phyloP scores from a whole-genome alignment of 148 eudicot species.

The Persicaria tinctoria region DNA sequence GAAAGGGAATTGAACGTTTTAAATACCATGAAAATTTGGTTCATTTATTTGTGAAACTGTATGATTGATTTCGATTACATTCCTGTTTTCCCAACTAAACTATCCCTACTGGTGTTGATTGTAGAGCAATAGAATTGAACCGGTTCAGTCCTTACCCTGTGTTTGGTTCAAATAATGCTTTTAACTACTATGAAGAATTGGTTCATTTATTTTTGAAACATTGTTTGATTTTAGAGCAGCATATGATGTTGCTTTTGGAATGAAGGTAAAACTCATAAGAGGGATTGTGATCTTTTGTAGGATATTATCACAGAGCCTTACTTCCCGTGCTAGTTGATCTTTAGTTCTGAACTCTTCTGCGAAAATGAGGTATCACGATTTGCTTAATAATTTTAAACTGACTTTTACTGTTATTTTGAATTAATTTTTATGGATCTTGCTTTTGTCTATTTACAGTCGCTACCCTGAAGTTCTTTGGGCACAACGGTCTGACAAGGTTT shows the following conservation, averaged over 20 bases:
- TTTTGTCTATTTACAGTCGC: conserved; percentile 35
- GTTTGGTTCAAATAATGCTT: too few relatives aligned
- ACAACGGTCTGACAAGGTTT: conserved; percentile 65
- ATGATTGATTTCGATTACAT: too few relatives aligned
- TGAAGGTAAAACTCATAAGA: not conserved
- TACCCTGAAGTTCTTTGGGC: conserved; percentile 87
- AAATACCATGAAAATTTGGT: not conserved
- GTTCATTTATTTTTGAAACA: too few relatives aligned
- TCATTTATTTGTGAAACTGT: not conserved
- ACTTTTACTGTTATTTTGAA: not conserved
- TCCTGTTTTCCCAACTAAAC: not conserved
- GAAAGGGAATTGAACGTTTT: too few relatives aligned
- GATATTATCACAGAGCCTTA: not conserved
- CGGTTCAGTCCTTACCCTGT: too few relatives aligned
- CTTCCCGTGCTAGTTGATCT: not conserved
- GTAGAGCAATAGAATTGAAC: too few relatives aligned
- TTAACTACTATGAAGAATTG: too few relatives aligned
- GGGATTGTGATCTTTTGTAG: not conserved
- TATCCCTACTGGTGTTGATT: too few relatives aligned
- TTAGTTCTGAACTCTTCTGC: not conserved
- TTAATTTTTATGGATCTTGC: not conserved
- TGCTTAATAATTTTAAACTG: not conserved
- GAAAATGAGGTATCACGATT: not conserved
- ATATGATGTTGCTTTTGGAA: not conserved
- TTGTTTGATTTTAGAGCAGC: too few relatives aligned